Base-by-base conservation (phyloP, 768 basidiomycete genomes). In the Cantharellus cinnabarinus region DNA sequence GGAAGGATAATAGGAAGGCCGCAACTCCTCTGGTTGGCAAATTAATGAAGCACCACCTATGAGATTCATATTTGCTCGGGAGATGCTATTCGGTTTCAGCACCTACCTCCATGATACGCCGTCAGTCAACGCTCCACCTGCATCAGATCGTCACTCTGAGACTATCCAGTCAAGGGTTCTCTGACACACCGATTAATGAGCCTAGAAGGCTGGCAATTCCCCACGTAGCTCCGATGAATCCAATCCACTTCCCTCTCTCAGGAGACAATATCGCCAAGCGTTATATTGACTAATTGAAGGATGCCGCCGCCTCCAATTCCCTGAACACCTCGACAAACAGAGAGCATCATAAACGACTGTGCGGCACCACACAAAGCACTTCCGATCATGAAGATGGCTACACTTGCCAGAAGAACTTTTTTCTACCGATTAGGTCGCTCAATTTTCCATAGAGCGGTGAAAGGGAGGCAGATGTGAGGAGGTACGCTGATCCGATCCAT, bases 291-390 rank as follows among this genome's bases (percentile, higher is more conserved):
- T 62, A 87, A 71, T 61, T 73, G 83, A 14, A 87, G 72, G 61
- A 88, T 82, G 3, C 84, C 86, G 5, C 85, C 85, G 4, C 85
- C 85, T 35, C 88, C 88, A 39, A 89, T 79, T 4, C 88, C 88
- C 67, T 89, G 88, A 2, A 91, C 71, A 2, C 85, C 87, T 63
- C 88, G 78, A 50, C 77, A 77, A 0, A 84, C 73, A 41, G 88
- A 79, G 14, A 91, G 71, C 88, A 84, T 86, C 2, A 72, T 75
- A 78, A 89, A 82, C 59, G 58, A 79, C 67, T 89, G 82, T 0
- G 88, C 85, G 0, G 85, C 82, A 10, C 87, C 87, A 64, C 85
- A 89, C 58, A 89, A 70, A 1, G 85, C 85, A 3, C 84, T 86
- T 29, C 84, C 85, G 62, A 87, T 69, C 70, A 90, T 67, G 68